phyloP scores from a whole-genome alignment of 768 basidiomycete species.

The Hemileccinum rubropunctum region DNA sequence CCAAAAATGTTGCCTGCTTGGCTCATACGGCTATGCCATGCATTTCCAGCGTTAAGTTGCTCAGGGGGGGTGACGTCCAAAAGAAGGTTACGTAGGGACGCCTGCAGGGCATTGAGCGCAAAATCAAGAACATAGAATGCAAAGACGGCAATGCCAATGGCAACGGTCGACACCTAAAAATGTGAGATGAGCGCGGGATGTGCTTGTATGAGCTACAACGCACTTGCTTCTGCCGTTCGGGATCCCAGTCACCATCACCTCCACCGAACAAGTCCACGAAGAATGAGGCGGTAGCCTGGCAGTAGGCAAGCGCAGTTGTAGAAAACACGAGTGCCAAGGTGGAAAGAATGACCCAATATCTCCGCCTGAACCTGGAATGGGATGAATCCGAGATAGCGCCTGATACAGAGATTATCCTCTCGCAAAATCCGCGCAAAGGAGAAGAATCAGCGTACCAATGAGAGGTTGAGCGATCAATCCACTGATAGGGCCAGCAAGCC shows the following conservation, averaged over 20 bases:
- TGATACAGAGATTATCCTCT: constrained; percentile 28
- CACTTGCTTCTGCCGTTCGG: constrained; percentile 61
- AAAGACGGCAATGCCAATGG: constrained; percentile 83
- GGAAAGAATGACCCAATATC: constrained; percentile 92
- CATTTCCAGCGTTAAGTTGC: constrained; percentile 92
- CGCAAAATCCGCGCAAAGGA: background rate
- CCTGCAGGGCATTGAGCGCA: constrained; percentile 94
- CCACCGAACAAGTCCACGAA: constrained; percentile 75
- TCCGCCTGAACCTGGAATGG: constrained; percentile 81
- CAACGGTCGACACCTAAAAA: constrained; percentile 57
- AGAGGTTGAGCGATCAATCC: constrained; percentile 96
- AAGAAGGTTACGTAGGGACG: constrained; percentile 88
- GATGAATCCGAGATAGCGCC: constrained; percentile 97
- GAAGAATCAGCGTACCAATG: constrained; percentile 59
- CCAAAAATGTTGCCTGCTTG: constrained; percentile 97
- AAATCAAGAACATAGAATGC: constrained; percentile 96
- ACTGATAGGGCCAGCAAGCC: constrained; percentile 93
- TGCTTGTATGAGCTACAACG: constrained; percentile 16
- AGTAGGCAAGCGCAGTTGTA: constrained; percentile 81
- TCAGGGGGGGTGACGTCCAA: constrained; percentile 86
- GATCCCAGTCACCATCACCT: constrained; percentile 87
- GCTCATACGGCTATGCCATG: constrained; percentile 96
- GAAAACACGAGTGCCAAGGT: constrained; percentile 77
- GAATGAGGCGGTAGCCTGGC: constrained; percentile 64
- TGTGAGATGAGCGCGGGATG: background rate